Base-by-base conservation (phyloP, 139 green algal species). In the Haematococcus lacustris region DNA sequence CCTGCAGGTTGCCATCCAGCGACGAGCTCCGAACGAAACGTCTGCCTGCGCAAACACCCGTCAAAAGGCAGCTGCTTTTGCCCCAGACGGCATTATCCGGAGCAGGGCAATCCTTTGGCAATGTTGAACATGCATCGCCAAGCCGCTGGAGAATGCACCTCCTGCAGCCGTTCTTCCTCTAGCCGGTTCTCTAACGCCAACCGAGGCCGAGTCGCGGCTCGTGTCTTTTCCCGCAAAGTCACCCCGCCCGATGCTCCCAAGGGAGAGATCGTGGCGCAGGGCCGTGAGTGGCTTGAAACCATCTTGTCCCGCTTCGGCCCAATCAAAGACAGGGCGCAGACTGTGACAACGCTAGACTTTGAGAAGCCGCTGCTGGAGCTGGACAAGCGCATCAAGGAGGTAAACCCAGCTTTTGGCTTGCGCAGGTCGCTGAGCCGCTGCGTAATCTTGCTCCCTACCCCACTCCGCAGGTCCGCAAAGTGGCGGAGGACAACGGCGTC, bases 331-430 rank as follows among this genome's bases (percentile, higher is more conserved):
- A 86, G 86, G 66, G 78, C 87, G 1, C 68, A 81, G 43, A 94
- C 88, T 33, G 66, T 83, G 1, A 78, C 79, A 17, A 80, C 77
- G 1, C 82, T 98, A 23, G 93, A 97, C 73, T 98, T 98, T 85
- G 94, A 98, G 82, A 97, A 96, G 83, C 92, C 92, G 0, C 81
- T 98, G 30, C 84, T 97, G 37, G 93, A 98, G 83, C 85, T 98
- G 62, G 92, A 98, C 78, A 95, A 97, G 79, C 85, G 93, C 50
- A 98, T 98, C 83, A 93, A 91, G 73, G 94, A 98, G 93, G 94
- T 97, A 59, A n/a, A n/a, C n/a, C n/a, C n/a, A n/a, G n/a, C n/a
- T n/a, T n/a, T n/a, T n/a, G n/a, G n/a, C n/a, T n/a, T n/a, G n/a
- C n/a, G n/a, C n/a, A n/a, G n/a, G n/a, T n/a, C n/a, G n/a, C n/a